Evolutionary conservation across 139 green algal genomes (phyloP), one percentile per base, ranked within the genome.

Genomic region (Picochlorum sp.): DNA sequence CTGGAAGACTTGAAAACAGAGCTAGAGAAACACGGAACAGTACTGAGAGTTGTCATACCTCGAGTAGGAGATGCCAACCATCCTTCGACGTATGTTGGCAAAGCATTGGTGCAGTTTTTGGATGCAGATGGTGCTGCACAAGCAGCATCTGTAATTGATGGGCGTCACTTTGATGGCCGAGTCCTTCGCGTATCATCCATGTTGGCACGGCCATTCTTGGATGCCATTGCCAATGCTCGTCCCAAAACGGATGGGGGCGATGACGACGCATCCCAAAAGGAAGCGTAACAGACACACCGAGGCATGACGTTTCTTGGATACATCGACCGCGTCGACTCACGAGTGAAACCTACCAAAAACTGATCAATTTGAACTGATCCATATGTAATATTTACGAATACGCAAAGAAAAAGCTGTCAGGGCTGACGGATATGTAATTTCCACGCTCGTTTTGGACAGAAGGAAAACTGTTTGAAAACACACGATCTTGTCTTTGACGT

Each of bases 31-130:
- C 57, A 80, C 38, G 84, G 79, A 8, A 58, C 59, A 13, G 77
- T 90, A 32, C 21, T 79, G 54, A 62, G 69, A 4, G 72, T 89
- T 23, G 56, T 79, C 8, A 77, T 90, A 20, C 84, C 84, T 2
- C 74, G 82, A 16, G 79, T 82, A 54, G 47, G 6, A 21, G 47
- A 54, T 54, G 18, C 13, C 15, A 9, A 50, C 2, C 62, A 57
- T 41, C 34, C 34, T 41, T 41, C 7, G 34, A 41, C 34, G 10
- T 62, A 75, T 56, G 85, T 70, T 57, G 84, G 84, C 45, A 83
- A 82, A 71, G 85, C 70, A 4, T 91, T 81, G 75, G 83, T 86
- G 45, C 69, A 85, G 56, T 90, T 88, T 66, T 67, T 69, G 20
- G 76, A 87, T 20, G 11, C 59, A 1, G 41, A 57, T 3, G 60